Percentiles rank a stretch among this genome's conserved stretches.
Conservation (phyloP, 345 rosid species). For the Brassica rapa region DNA sequence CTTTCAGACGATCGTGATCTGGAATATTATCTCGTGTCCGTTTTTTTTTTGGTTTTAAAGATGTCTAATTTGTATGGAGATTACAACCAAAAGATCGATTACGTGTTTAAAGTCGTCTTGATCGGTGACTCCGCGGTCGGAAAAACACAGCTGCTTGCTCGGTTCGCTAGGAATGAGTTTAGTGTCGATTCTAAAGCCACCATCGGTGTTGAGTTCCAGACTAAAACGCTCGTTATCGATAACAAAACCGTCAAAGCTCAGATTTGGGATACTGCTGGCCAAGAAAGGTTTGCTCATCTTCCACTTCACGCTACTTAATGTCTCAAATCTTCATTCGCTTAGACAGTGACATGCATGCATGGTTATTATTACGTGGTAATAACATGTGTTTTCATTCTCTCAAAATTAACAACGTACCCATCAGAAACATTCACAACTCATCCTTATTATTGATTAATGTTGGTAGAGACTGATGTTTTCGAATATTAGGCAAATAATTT, state of each 20-base stretch:
- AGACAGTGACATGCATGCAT: background rate
- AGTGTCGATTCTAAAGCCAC: conserved; percentile 6
- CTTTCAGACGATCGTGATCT: background rate
- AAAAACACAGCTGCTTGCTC: background rate
- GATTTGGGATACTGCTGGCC: conserved; percentile 11
- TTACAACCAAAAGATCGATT: conserved; percentile 2
- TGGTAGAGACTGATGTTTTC: no score
- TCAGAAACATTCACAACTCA: background rate
- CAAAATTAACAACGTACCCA: background rate
- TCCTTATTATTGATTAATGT: background rate
- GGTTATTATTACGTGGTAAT: background rate
- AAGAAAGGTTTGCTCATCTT: background rate
- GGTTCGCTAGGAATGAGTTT: conserved; percentile 4
- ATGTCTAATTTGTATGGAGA: conserved; percentile 2
- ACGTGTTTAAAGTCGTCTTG: background rate
- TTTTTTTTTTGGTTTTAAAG: background rate
- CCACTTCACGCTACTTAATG: background rate
- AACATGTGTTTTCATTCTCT: background rate
- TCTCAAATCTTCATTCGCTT: background rate
- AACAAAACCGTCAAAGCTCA: conserved; percentile 4
- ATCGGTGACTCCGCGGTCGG: conserved; percentile 4
- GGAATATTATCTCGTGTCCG: background rate
- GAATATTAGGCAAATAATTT: background rate
- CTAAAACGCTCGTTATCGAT: conserved; percentile 1
- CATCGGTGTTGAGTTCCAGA: conserved; percentile 8